These are phyloP conservation scores for Lolium perenne DNA, from an alignment of 176 grass and related monocot genomes.

Conservation along the genomic window DNA sequence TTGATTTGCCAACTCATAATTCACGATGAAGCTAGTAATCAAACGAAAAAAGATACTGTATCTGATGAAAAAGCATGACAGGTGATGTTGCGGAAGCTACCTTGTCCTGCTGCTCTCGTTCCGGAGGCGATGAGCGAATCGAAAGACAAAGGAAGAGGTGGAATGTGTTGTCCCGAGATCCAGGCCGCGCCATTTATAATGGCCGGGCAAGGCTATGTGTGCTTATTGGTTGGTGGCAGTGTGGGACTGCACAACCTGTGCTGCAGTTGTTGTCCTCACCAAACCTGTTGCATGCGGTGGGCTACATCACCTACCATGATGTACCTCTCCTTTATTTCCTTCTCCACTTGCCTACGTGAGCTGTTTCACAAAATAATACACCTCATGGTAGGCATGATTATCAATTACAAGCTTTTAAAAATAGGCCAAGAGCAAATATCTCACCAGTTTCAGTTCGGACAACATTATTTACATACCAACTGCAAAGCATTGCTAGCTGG, in stretches of 20 bases:
- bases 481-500: background rate
- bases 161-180: background rate
- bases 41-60: no score
- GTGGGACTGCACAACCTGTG: constrained; percentile 13
- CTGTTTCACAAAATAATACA: background rate
- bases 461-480: background rate
- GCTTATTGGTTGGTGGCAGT: background rate
- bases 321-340: background rate
- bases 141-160: background rate
- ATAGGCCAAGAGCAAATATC: background rate
- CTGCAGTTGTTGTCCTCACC: background rate
- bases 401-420: background rate
- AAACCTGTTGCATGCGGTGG: background rate
- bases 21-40: no score
- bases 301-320: constrained; percentile 9
- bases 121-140: background rate
- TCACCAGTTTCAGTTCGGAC: background rate
- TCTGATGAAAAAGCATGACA: background rate
- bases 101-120: background rate
- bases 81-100: background rate
- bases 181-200: background rate
- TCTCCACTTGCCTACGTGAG: background rate
- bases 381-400: background rate
- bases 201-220: background rate
- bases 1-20: background rate